Conservation (phyloP, 306 rosid species). For the Cotoneaster glaucophyllus region DNA sequence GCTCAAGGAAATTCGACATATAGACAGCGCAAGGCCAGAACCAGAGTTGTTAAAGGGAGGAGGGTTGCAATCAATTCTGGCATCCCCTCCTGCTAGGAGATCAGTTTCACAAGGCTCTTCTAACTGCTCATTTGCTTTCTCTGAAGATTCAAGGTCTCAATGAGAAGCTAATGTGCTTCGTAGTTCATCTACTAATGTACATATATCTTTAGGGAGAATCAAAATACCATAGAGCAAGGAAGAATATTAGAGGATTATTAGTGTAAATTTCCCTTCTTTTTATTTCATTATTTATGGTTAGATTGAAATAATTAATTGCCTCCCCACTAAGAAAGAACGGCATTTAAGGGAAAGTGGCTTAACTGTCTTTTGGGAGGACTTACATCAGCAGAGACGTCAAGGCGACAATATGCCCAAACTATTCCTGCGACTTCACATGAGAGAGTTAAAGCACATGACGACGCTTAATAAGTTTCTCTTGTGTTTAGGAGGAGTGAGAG, state of each 20-base stretch:
- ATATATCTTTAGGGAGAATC: slow-evolving; percentile 14
- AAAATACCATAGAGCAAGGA: slow-evolving; percentile 19
- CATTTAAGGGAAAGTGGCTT: neutral
- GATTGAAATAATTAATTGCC: slow-evolving; percentile 16
- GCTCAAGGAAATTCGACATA: slow-evolving; percentile 63
- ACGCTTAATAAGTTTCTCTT: neutral
- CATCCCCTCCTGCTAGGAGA: slow-evolving; percentile 49
- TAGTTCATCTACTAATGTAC: slow-evolving; percentile 12
- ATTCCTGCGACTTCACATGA: neutral
- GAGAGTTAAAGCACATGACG: neutral
- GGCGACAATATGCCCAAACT: neutral
- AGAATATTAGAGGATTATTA: slow-evolving; percentile 18
- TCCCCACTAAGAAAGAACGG: neutral
- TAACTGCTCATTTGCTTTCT: slow-evolving; percentile 65
- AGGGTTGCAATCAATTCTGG: slow-evolving; percentile 19
- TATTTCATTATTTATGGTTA: slow-evolving; percentile 5
- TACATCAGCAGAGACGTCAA: neutral
- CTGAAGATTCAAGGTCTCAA: slow-evolving; percentile 45
- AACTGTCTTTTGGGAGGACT: neutral
- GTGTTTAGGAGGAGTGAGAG: slow-evolving; percentile 6
- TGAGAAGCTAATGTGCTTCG: neutral
- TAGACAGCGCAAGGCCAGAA: slow-evolving; percentile 34
- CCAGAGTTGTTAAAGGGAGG: slow-evolving; percentile 38
- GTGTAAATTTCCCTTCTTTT: slow-evolving; percentile 5
- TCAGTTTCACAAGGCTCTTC: slow-evolving; percentile 57